Conservation (phyloP, 179 eudicot genomes). For the Beta lomatogona region DNA sequence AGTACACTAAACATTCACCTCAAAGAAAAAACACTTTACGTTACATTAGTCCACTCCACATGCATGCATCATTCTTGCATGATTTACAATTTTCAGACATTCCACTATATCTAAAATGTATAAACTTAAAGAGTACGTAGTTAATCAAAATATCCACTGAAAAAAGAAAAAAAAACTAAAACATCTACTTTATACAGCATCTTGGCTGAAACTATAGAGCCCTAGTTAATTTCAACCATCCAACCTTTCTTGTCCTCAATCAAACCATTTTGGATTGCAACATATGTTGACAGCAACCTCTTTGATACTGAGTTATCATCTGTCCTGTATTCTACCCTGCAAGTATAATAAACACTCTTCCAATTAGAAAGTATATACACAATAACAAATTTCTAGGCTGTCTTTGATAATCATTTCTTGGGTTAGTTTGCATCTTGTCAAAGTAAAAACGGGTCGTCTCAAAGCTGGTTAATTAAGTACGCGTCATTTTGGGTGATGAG, state of each 20-base stretch:
- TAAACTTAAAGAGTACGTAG: not conserved
- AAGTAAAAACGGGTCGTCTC: too few species aligned
- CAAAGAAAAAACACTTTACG: too few species aligned
- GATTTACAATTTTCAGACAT: not conserved
- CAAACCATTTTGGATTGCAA: conserved; percentile 55
- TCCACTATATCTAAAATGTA: conserved; percentile 3
- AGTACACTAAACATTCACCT: too few species aligned
- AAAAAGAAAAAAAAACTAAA: not conserved
- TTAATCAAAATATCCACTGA: too few species aligned
- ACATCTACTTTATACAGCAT: not conserved
- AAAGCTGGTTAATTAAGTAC: too few species aligned
- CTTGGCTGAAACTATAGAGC: conserved; percentile 1
- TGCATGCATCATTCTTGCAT: too few species aligned
- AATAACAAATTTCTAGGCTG: not conserved
- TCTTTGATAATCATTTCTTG: not conserved
- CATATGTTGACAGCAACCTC: conserved; percentile 43
- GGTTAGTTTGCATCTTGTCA: not conserved
- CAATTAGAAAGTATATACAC: not conserved
- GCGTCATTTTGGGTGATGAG: not conserved
- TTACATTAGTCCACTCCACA: too few species aligned
- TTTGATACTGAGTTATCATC: conserved; percentile 33
- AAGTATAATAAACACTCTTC: not conserved
- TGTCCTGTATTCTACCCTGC: conserved; percentile 59
- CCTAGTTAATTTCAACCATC: conserved; percentile 55
- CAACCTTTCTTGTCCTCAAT: conserved; percentile 77